Conservation (phyloP, 2,329 filamentous ascomycete species). For the Phyllosticta citrichinensis region DNA sequence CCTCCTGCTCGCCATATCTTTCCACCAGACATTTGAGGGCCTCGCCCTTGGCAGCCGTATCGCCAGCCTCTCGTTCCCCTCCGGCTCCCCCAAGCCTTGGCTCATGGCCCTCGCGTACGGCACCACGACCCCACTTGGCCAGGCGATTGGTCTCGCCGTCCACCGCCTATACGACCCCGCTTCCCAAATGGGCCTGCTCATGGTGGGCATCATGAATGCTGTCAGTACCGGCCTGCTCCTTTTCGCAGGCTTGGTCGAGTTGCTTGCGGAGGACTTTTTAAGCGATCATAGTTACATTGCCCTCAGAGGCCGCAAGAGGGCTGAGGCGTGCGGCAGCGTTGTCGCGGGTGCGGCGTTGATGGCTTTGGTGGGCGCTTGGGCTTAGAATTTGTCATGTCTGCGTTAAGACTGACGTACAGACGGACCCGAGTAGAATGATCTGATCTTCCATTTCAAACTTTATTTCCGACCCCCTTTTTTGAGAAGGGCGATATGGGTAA, state of each 20-base stretch:
- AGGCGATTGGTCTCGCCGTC: conserved; percentile 40
- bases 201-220: conserved; percentile 42
- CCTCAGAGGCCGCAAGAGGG: conserved; percentile 46
- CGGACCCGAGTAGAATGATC: no score
- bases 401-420: not conserved
- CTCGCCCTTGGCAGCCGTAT: conserved; percentile 63
- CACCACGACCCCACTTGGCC: conserved; percentile 43
- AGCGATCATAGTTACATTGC: conserved; percentile 54
- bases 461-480: no score
- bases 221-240: conserved; percentile 38
- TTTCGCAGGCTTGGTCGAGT: conserved; percentile 41
- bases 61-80: conserved; percentile 59
- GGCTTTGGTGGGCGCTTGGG: conserved; percentile 59
- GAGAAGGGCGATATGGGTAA: no score
- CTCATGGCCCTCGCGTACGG: conserved; percentile 55
- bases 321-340: conserved; percentile 54
- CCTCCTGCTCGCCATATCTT: conserved; percentile 58
- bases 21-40: conserved; percentile 62
- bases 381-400: conserved; percentile 22
- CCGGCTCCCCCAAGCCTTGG: conserved; percentile 64
- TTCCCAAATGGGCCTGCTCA: conserved; percentile 38
- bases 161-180: conserved; percentile 41
- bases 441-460: no score
- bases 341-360: conserved; percentile 51
- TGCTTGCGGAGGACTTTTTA: conserved; percentile 44